Percentiles rank a stretch among this genome's conserved stretches.
Conservation (phyloP, 1,284 basidiomycete genomes). For the Leccinum huronense region DNA sequence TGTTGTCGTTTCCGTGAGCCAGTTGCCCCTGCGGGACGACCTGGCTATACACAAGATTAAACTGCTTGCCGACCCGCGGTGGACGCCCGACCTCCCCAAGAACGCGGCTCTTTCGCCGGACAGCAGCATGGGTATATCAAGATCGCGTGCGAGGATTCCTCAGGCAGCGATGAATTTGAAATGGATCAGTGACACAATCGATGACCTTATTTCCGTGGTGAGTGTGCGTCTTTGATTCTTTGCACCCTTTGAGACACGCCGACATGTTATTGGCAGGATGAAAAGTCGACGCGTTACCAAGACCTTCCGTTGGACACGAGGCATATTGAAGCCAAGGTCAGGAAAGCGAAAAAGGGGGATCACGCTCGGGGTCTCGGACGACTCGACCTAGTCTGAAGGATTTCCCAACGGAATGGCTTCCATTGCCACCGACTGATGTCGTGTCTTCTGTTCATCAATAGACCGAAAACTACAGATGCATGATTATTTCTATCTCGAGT, state of each 20-base stretch:
- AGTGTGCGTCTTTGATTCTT: conserved; percentile 56
- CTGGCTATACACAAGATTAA: conserved; percentile 75
- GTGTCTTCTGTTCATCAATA: conserved; percentile 11
- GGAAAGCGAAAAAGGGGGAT: conserved; percentile 69
- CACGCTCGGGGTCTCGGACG: conserved; percentile 55
- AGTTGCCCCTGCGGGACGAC: conserved; percentile 61
- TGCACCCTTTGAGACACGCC: conserved; percentile 1
- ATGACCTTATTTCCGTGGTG: conserved; percentile 68
- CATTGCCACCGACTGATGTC: conserved; percentile 10
- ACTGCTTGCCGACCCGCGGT: conserved; percentile 78
- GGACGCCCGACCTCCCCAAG: conserved; percentile 70
- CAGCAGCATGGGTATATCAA: conserved; percentile 76
- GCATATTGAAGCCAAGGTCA: conserved; percentile 67
- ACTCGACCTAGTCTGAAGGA: conserved; percentile 67
- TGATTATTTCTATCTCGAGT: conserved; percentile 8
- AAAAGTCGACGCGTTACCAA: conserved; percentile 39
- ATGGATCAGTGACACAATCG: conserved; percentile 79
- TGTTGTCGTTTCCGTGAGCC: conserved; percentile 69
- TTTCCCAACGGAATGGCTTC: conserved; percentile 83
- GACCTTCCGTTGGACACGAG: conserved; percentile 76
- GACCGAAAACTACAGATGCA: conserved; percentile 1
- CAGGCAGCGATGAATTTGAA: conserved; percentile 80
- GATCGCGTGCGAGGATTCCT: conserved; percentile 81
- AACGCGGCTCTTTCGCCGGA: conserved; percentile 55
- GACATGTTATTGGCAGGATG: conserved; percentile 23